Base-by-base conservation (phyloP, 2,329 filamentous ascomycete species). In the Fusarium sp. region DNA sequence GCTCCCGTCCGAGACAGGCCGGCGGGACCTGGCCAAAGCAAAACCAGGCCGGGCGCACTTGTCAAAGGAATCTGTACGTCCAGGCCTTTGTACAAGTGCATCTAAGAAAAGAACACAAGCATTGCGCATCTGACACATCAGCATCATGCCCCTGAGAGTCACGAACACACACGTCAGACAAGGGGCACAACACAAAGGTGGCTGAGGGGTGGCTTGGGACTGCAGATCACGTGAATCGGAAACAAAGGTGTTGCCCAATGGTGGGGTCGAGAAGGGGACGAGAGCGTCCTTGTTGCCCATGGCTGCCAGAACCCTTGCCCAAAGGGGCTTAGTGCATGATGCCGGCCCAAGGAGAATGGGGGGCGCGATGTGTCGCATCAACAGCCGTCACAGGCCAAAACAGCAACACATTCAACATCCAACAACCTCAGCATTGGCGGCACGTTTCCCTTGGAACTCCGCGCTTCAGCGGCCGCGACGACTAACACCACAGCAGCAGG, bases 211-310 rank as follows among this genome's bases (percentile, higher is more conserved):
- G 50, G 34, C 52, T 44, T 37, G 15, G 15, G n/a, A 31, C 15
- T 50, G 41, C 4, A 48, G 54, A 57, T 71, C 73, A 75, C 73
- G 71, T 75, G 73, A 50, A 43, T 46, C 30, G 46, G 60, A 68
- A 50, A 70, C 67, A 65, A 23, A 54, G 12, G 27, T 65, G 68
- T 64, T 70, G 68, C 65, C 71, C 72, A 76, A 66, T 65, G 67
- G 73, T 69, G 72, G 67, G 62, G 68, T 60, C 55, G 11, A 46
- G 34, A 47, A 66, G 41, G 61, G 60, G 73, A 62, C 58, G 50
- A 65, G 57, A 62, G 54, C 59, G 67, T 48, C 66, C 52, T 53
- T 76, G 76, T 78, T 78, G 76, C 76, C 76, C 73, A 77, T 77
- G 76, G 76, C 71, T 77, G 74, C 76, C 65, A 77, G 27, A 36